phyloP scores from a whole-genome alignment of 441 rosid genomes.

The Omphalea diandra region DNA sequence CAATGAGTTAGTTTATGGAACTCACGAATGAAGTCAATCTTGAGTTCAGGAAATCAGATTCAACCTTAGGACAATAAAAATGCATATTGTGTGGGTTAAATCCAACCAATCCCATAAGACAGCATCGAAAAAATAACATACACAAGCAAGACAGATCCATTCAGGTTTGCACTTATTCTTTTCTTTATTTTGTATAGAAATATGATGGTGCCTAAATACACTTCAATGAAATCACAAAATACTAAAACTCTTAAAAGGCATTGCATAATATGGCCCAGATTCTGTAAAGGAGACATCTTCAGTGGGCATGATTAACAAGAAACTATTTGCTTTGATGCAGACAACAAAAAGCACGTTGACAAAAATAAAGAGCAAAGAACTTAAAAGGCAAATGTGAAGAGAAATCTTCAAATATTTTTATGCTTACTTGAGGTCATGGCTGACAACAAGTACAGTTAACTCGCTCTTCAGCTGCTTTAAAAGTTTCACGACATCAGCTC shows the following conservation, averaged over 20 bases:
- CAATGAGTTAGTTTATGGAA: background rate
- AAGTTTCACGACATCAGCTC: slow-evolving; percentile 87
- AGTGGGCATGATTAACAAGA: background rate
- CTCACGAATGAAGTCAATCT: slow-evolving; percentile 8
- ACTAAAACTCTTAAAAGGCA: background rate
- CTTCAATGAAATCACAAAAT: background rate
- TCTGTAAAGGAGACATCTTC: background rate
- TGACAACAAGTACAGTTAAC: slow-evolving; percentile 79
- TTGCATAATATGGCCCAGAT: background rate
- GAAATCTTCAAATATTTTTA: background rate
- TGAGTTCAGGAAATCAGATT: slow-evolving; percentile 7
- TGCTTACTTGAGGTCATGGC: slow-evolving; percentile 89
- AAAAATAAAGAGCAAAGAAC: background rate
- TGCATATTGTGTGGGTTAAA: background rate
- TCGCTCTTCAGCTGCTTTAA: slow-evolving; percentile 81
- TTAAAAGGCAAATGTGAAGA: slow-evolving; percentile 20
- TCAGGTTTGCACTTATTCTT: background rate
- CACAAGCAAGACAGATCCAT: background rate
- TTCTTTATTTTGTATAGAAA: no score
- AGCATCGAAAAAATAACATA: background rate
- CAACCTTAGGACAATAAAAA: background rate
- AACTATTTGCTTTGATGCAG: background rate
- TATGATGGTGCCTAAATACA: background rate
- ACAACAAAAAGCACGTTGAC: background rate
- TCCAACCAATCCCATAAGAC: background rate